Evolutionary conservation across 2,329 filamentous ascomycete species (phyloP), one percentile per base, ranked within the genome.

Genomic region (Fusarium sp.): DNA sequence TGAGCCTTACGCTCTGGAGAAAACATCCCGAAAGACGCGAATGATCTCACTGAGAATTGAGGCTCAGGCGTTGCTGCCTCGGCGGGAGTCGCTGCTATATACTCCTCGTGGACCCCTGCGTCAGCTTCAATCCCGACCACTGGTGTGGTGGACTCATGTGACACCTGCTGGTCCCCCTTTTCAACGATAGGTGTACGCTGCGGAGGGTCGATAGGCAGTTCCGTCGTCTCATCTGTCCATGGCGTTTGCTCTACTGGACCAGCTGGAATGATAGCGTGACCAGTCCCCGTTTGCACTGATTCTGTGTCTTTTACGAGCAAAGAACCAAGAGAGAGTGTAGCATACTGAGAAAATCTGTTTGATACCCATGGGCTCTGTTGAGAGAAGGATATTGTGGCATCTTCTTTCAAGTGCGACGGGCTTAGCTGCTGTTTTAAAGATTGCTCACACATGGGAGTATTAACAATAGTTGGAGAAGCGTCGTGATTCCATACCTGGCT

Each of bases 21-120:
- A 1, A 84, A 82, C 1, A 84, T 84, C 71, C 85, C 82, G 72
- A 88, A 88, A 2, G 82, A 81, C 2, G 84, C 81, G 71, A 88
- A 88, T 1, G 85, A 81, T 65, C 84, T 86, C 69, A 86, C 79
- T 0, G 82, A 83, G 30, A 86, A 79, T 7, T 81, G 81, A 16
- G 83, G 80, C 51, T 86, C 83, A 8, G 84, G 82, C 1, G 83
- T 84, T 3, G 78, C 77, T 31, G 79, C 30, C 8, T 58, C 52
- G 19, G 23, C 21, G 7, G 43, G 56, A 19, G 58, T 65, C 13
- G 58, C 39, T 26, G 44, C 41, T 8, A 30, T 41, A 21, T 34
- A 28, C 13, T 28, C n/a, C 30, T 62, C 63, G 26, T 66, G 68
- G 21, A 57, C 21, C 48, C 46, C 45, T n/a, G 49, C 44, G 14